Evolutionary conservation across 73 alveolate genomes (phyloP).

Genomic region (Symbiodinium natans): DNA sequence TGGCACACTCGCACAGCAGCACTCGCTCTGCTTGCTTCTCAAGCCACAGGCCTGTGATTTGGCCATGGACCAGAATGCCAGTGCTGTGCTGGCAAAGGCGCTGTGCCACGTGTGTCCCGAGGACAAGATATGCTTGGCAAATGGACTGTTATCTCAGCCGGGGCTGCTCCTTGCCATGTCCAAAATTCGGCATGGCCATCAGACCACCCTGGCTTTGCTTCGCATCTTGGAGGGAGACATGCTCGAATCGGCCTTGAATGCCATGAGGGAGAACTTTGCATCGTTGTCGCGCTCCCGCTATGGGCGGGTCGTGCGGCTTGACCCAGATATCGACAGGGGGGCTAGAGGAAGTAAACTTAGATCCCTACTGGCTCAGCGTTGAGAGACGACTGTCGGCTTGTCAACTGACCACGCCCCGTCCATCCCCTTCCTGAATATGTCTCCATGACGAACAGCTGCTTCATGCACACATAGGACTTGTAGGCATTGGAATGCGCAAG

Average conservation of each 20-base stretch:
- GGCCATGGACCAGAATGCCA: neutral
- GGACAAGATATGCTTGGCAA: neutral
- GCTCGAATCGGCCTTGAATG: neutral
- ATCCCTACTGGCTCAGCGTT: neutral
- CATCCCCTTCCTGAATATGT: too few species aligned
- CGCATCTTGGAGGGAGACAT: neutral
- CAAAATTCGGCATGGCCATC: neutral
- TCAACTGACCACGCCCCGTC: too few species aligned
- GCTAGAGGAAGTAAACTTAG: neutral
- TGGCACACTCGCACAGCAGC: neutral
- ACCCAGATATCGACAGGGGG: too few species aligned
- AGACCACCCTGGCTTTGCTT: neutral
- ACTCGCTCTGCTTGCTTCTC: neutral
- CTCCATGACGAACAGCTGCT: too few species aligned
- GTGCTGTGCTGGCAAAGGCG: constrained; percentile 18
- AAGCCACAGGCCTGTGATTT: neutral
- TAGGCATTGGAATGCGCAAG: too few species aligned
- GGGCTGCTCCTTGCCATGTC: neutral
- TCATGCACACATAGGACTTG: too few species aligned
- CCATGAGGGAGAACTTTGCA: neutral
- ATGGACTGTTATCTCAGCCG: neutral
- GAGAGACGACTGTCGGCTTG: neutral
- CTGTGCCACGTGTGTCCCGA: neutral
- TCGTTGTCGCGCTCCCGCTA: neutral
- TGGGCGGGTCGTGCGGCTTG: neutral